A percentile compares a stretch with the other conserved stretches of the same genome.
Conservation (phyloP, 1,284 basidiomycete genomes). For the Tylopilus sp. region DNA sequence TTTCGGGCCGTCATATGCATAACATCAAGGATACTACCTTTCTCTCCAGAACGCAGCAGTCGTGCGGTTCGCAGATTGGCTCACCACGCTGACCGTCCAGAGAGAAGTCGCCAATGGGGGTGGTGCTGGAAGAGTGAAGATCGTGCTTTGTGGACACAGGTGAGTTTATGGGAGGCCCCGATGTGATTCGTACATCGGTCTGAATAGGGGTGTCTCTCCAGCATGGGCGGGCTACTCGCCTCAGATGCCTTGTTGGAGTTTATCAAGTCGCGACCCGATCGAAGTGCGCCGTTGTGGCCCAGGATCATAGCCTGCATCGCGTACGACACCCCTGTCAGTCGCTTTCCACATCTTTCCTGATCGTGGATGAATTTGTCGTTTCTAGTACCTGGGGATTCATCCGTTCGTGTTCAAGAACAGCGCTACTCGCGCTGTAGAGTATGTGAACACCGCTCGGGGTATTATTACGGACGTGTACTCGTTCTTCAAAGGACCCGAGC, state of each 20-base stretch:
- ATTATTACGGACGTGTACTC: slow-evolving; percentile 53
- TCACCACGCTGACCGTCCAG: slow-evolving; percentile 75
- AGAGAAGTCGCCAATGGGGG: slow-evolving; percentile 69
- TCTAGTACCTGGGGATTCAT: slow-evolving; percentile 81
- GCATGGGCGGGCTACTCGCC: slow-evolving; percentile 88
- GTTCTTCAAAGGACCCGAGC: slow-evolving; percentile 45
- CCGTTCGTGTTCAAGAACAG: slow-evolving; percentile 85
- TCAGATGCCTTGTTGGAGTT: slow-evolving; percentile 83
- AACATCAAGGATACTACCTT: slow-evolving; percentile 3
- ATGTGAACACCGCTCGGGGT: slow-evolving; percentile 65
- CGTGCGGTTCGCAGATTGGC: slow-evolving; percentile 83
- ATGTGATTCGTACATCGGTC: neutral
- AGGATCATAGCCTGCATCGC: slow-evolving; percentile 78
- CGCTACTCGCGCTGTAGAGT: slow-evolving; percentile 72
- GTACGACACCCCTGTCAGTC: slow-evolving; percentile 85
- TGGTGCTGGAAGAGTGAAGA: slow-evolving; percentile 74
- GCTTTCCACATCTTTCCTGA: neutral
- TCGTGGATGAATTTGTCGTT: neutral
- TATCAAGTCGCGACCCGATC: slow-evolving; percentile 58
- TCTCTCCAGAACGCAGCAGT: slow-evolving; percentile 68
- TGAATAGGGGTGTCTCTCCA: slow-evolving; percentile 31
- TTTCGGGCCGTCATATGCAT: neutral
- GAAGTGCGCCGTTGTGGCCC: slow-evolving; percentile 73
- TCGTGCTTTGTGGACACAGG: slow-evolving; percentile 93
- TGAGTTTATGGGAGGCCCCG: slow-evolving; percentile 30